Conservation (phyloP, 176 grass and related monocot genomes). For the Oryza coarctata region DNA sequence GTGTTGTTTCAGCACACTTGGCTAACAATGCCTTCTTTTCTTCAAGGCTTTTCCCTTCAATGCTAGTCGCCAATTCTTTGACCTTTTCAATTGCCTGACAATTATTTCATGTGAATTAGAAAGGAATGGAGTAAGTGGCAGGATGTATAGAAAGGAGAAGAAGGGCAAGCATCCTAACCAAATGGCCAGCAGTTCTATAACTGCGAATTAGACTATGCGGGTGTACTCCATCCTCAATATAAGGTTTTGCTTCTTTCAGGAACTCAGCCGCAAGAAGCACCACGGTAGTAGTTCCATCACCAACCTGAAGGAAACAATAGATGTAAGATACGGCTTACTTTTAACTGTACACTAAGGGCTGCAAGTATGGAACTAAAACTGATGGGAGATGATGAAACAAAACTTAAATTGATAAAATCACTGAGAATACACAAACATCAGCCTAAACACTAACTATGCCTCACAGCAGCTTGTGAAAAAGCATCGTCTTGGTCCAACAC, state of each 20-base stretch:
- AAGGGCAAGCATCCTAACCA: constrained; percentile 47
- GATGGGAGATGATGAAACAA: not conserved
- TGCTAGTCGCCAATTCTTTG: constrained; percentile 90
- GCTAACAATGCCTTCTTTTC: constrained; percentile 85
- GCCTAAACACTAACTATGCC: not conserved
- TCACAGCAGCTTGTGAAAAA: not conserved
- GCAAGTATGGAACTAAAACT: constrained; percentile 37
- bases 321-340: not conserved
- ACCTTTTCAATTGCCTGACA: constrained; percentile 77
- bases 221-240: constrained; percentile 94
- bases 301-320: constrained; percentile 59
- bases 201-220: constrained; percentile 84
- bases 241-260: constrained; percentile 95
- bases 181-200: constrained; percentile 59
- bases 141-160: not conserved
- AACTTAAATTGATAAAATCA: not conserved
- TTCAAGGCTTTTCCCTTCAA: constrained; percentile 93
- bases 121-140: not conserved
- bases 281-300: constrained; percentile 98
- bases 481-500: not conserved
- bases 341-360: constrained; percentile 39
- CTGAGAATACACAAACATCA: not conserved
- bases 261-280: constrained; percentile 96
- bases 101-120: not conserved
- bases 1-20: constrained; percentile 92